Evolutionary conservation across 2,329 filamentous ascomycete genomes (phyloP).

Genomic region (Phyllosticta capitalensis): DNA sequence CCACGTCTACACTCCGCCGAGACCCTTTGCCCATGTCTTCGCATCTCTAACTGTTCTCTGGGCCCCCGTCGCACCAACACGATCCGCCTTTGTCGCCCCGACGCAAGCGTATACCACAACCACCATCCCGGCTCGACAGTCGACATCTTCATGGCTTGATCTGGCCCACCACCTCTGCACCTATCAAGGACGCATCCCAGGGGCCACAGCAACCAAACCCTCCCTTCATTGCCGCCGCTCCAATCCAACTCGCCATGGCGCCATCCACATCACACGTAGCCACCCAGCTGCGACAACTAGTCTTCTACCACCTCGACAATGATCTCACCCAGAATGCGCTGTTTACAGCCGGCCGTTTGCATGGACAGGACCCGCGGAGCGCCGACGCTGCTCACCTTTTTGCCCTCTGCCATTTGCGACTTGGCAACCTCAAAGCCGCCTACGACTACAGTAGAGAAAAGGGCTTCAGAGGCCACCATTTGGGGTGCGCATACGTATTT

Average conservation of each 20-base stretch:
- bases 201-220: neutral
- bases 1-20: neutral
- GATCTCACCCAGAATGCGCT: slow-evolving; percentile 81
- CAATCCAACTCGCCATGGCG: slow-evolving; percentile 37
- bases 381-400: slow-evolving; percentile 75
- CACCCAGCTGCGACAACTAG: slow-evolving; percentile 53
- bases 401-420: slow-evolving; percentile 72
- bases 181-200: neutral
- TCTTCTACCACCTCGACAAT: slow-evolving; percentile 77
- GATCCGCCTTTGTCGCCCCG: neutral
- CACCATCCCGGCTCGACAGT: neutral
- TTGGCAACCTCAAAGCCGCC: slow-evolving; percentile 75
- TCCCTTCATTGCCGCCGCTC: neutral
- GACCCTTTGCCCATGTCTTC: neutral
- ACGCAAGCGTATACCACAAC: neutral
- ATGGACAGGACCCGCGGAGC: slow-evolving; percentile 72
- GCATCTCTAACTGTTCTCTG: neutral
- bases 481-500: slow-evolving; percentile 86
- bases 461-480: slow-evolving; percentile 60
- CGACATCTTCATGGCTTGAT: neutral
- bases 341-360: slow-evolving; percentile 81
- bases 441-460: slow-evolving; percentile 70
- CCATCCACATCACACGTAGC: slow-evolving; percentile 45
- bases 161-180: neutral
- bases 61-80: neutral